Conservation (phyloP, 1,139 yeast genomes). For the Candida sp. region DNA sequence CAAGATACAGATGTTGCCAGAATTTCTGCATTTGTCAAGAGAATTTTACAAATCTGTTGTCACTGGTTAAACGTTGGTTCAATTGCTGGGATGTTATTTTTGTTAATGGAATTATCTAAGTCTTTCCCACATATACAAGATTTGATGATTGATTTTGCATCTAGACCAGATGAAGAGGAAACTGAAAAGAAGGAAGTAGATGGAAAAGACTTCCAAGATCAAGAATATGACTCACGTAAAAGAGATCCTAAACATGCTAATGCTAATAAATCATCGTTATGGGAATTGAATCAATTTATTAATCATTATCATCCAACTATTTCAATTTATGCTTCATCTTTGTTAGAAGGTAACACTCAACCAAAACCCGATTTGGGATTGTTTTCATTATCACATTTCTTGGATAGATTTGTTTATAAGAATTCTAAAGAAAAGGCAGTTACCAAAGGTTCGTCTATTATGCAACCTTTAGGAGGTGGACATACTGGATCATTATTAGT, state of each 20-base stretch:
- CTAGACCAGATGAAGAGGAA: constrained; percentile 31
- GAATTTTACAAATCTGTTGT: constrained; percentile 80
- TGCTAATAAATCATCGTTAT: constrained; percentile 75
- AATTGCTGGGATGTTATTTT: constrained; percentile 82
- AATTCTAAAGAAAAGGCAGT: constrained; percentile 77
- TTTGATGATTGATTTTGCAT: constrained; percentile 37
- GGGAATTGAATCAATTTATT: constrained; percentile 79
- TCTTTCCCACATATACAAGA: constrained; percentile 40
- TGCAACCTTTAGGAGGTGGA: constrained; percentile 96
- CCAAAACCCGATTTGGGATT: constrained; percentile 83
- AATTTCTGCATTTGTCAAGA: constrained; percentile 85
- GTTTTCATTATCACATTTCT: constrained; percentile 83
- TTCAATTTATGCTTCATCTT: constrained; percentile 70
- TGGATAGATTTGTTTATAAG: constrained; percentile 93
- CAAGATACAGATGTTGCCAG: constrained; percentile 58
- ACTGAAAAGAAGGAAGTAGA: constrained; percentile 7
- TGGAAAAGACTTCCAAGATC: constrained; percentile 10
- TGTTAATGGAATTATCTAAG: constrained; percentile 62
- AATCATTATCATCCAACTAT: constrained; percentile 94
- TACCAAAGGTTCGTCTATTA: constrained; percentile 83
- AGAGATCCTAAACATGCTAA: constrained; percentile 90
- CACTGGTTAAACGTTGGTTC: constrained; percentile 91
- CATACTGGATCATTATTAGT: constrained; percentile 78
- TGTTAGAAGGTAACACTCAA: constrained; percentile 44
- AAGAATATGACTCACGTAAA: constrained; percentile 76